Conservation (phyloP, 768 basidiomycete genomes). For the Termitomyces sp. region DNA sequence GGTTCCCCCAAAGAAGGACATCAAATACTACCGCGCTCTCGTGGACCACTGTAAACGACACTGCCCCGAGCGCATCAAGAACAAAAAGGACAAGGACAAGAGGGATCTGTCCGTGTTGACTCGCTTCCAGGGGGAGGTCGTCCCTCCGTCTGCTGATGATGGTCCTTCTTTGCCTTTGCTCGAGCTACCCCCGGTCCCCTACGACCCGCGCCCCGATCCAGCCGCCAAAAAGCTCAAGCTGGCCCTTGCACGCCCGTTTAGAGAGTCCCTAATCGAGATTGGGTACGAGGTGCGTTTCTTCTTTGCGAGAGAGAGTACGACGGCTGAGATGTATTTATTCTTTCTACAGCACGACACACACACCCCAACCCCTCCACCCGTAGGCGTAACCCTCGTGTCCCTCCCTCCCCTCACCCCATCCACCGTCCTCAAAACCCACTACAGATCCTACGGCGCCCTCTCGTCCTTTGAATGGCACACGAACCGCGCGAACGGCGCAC, state of each 20-base stretch:
- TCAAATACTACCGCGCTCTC: constrained; percentile 30
- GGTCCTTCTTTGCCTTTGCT: too few relatives aligned
- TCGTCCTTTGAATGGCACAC: constrained; percentile 71
- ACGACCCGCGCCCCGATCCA: constrained; percentile 55
- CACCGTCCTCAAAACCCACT: constrained; percentile 60
- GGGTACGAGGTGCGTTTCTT: constrained; percentile 49
- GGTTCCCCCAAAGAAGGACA: neutral
- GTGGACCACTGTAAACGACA: constrained; percentile 26
- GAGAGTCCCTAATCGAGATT: constrained; percentile 37
- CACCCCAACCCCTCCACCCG: constrained; percentile 70
- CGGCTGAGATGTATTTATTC: too few relatives aligned
- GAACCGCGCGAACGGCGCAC: constrained; percentile 75
- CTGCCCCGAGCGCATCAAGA: neutral
- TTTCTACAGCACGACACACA: constrained; percentile 74
- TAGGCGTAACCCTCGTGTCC: constrained; percentile 66
- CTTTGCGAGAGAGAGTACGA: too few relatives aligned
- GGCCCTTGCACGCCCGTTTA: constrained; percentile 13
- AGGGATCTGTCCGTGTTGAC: too few relatives aligned
- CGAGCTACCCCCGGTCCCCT: constrained; percentile 33
- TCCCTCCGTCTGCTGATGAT: too few relatives aligned
- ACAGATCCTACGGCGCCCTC: constrained; percentile 59
- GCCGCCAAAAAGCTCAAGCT: constrained; percentile 20
- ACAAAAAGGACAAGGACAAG: constrained; percentile 13
- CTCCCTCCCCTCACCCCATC: constrained; percentile 71
- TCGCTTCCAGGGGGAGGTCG: too few relatives aligned